These are phyloP conservation scores for Teunomyces pallodes DNA, from an alignment of 805 yeast species.

Conservation along the genomic window DNA sequence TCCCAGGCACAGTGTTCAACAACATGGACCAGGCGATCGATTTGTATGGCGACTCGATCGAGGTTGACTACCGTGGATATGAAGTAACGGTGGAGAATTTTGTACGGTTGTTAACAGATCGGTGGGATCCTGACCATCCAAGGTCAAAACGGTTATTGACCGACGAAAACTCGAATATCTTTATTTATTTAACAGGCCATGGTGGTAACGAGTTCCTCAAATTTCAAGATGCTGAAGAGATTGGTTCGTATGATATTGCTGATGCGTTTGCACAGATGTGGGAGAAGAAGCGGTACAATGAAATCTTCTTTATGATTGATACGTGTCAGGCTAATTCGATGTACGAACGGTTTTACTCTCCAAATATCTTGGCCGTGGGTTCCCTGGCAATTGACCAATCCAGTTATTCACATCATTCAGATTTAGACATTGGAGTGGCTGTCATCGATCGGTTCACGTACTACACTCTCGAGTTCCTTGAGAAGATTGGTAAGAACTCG, in stretches of 20 bases:
- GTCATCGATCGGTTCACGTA: constrained; percentile 96
- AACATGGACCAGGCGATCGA: constrained; percentile 90
- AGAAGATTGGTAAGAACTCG: constrained; percentile 74
- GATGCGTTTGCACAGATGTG: constrained; percentile 97
- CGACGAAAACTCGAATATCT: constrained; percentile 91
- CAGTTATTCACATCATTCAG: constrained; percentile 94
- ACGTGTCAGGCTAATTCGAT: constrained; percentile 99
- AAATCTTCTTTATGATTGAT: constrained; percentile 95
- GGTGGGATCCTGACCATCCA: constrained; percentile 95
- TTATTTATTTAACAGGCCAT: constrained; percentile 95
- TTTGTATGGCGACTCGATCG: constrained; percentile 89
- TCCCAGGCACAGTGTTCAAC: constrained; percentile 94
- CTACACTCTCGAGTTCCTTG: constrained; percentile 84
- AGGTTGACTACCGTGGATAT: constrained; percentile 95
- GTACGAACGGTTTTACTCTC: constrained; percentile 90
- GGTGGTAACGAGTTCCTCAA: constrained; percentile 97
- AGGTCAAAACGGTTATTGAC: constrained; percentile 85
- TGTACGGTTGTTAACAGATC: constrained; percentile 85
- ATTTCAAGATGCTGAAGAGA: constrained; percentile 98
- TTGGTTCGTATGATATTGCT: constrained; percentile 91
- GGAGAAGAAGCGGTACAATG: constrained; percentile 92
- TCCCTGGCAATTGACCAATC: constrained; percentile 85
- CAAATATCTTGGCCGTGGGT: constrained; percentile 90
- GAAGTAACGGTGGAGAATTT: constrained; percentile 98
- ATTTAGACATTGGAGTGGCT: constrained; percentile 93